Conservation (phyloP, 73 alveolate species). For the Tetrahymena elliotti region DNA sequence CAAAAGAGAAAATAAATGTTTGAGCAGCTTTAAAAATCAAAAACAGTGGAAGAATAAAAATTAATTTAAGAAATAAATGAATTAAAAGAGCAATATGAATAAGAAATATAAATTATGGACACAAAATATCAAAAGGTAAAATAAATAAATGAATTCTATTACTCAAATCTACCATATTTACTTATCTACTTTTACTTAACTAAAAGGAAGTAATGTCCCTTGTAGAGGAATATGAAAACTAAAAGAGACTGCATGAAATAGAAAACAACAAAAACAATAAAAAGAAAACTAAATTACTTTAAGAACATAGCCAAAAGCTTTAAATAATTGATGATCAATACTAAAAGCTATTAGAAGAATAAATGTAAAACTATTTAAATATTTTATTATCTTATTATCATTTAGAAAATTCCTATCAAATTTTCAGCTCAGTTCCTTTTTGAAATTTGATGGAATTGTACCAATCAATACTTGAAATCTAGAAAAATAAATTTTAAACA, state of each 20-base stretch:
- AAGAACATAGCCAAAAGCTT: constrained; percentile 58
- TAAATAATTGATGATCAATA: constrained; percentile 48
- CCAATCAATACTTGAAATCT: too few species aligned
- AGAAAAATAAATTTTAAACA: too few species aligned
- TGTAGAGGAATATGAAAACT: constrained; percentile 22
- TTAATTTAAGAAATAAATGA: constrained; percentile 40
- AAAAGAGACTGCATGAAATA: constrained; percentile 35
- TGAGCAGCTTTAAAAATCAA: constrained; percentile 46
- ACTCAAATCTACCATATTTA: too few species aligned
- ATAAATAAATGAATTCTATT: too few species aligned
- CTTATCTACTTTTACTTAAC: neutral
- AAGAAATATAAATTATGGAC: constrained; percentile 20
- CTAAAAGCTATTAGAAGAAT: constrained; percentile 47
- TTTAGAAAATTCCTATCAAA: neutral
- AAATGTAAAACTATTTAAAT: neutral
- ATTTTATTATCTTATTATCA: too few species aligned
- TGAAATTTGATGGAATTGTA: too few species aligned
- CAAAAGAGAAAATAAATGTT: constrained; percentile 36
- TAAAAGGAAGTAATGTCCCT: neutral
- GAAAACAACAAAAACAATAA: constrained; percentile 39
- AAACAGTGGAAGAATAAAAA: constrained; percentile 55
- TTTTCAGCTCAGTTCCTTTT: too few species aligned
- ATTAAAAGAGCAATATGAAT: constrained; percentile 24
- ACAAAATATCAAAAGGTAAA: constrained; percentile 29
- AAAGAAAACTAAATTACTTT: constrained; percentile 50